Evolutionary conservation across 2,329 filamentous ascomycete species (phyloP).

Genomic region (Nigrospora oryzae): DNA sequence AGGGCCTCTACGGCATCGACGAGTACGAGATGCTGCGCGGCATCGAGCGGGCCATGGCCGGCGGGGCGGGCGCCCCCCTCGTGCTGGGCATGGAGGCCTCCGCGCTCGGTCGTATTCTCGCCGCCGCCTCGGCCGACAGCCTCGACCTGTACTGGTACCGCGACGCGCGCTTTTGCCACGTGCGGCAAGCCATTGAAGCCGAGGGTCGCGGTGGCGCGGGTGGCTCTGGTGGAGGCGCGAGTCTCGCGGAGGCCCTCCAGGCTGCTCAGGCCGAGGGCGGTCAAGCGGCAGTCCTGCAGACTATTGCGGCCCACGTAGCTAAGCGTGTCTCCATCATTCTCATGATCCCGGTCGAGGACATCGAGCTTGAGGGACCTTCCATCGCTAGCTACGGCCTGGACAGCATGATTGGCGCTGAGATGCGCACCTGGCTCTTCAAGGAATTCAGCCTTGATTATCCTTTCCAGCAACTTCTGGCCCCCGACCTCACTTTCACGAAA

Average conservation of each 20-base stretch:
- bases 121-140: slow-evolving; percentile 4
- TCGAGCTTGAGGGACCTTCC: slow-evolving; percentile 11
- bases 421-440: slow-evolving; percentile 26
- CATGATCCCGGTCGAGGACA: slow-evolving; percentile 10
- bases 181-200: slow-evolving; percentile 8
- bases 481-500: slow-evolving; percentile 14
- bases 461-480: slow-evolving; percentile 26
- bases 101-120: slow-evolving; percentile 8
- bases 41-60: slow-evolving; percentile 17
- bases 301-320: slow-evolving; percentile 9
- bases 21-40: slow-evolving; percentile 15
- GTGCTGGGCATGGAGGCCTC: slow-evolving; percentile 11
- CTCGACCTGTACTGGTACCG: slow-evolving; percentile 16
- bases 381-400: slow-evolving; percentile 25
- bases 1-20: slow-evolving; percentile 20
- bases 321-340: slow-evolving; percentile 13
- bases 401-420: slow-evolving; percentile 26
- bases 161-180: slow-evolving; percentile 15
- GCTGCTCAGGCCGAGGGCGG: slow-evolving; percentile 3
- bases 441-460: slow-evolving; percentile 27
- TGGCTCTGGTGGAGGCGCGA: slow-evolving; percentile 4
- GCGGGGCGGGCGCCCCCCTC: neutral
- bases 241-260: slow-evolving; percentile 6
- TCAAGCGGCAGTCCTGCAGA: slow-evolving; percentile 1
- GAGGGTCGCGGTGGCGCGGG: neutral